These are phyloP conservation scores for Triticum urartu DNA, from an alignment of 176 grass and related monocot genomes.

Conservation along the genomic window DNA sequence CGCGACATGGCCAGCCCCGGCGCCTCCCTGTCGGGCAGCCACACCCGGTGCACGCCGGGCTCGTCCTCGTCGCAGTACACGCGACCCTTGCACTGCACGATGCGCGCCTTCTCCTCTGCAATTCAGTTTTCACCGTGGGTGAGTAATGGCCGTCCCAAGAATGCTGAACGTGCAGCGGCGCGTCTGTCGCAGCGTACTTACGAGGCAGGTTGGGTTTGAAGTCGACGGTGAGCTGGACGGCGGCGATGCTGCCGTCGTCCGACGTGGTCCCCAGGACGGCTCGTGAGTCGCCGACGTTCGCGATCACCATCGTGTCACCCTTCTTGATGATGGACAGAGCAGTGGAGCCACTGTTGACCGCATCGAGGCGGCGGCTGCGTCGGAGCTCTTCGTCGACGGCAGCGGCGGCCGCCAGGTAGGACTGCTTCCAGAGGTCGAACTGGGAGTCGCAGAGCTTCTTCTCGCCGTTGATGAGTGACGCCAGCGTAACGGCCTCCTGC, in stretches of 20 bases:
- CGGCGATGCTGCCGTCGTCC: slow-evolving; percentile 43
- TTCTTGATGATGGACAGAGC: slow-evolving; percentile 80
- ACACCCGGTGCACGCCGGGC: slow-evolving; percentile 77
- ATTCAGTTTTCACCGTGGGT: not conserved
- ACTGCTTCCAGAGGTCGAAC: slow-evolving; percentile 71
- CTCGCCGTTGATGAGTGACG: slow-evolving; percentile 57
- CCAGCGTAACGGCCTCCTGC: slow-evolving; percentile 70
- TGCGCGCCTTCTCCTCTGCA: slow-evolving; percentile 79
- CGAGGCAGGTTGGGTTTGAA: slow-evolving; percentile 88
- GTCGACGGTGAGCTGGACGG: slow-evolving; percentile 85
- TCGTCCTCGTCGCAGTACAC: slow-evolving; percentile 73
- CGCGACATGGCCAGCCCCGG: slow-evolving; percentile 95
- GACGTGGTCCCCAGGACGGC: slow-evolving; percentile 63
- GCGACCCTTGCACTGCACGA: slow-evolving; percentile 67
- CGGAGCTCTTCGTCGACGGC: slow-evolving; percentile 77
- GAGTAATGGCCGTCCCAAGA: not conserved
- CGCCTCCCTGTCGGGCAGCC: slow-evolving; percentile 59
- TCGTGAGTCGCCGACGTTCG: slow-evolving; percentile 93
- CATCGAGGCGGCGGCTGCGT: slow-evolving; percentile 50
- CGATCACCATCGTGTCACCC: slow-evolving; percentile 66
- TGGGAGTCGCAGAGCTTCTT: slow-evolving; percentile 47
- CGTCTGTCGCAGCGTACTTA: slow-evolving; percentile 25
- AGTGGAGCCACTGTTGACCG: slow-evolving; percentile 73
- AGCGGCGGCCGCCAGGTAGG: slow-evolving; percentile 49
- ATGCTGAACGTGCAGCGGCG: not conserved